These are phyloP conservation scores for Musa beccarii DNA, from an alignment of 176 grass and related monocot species.

Conservation along the genomic window DNA sequence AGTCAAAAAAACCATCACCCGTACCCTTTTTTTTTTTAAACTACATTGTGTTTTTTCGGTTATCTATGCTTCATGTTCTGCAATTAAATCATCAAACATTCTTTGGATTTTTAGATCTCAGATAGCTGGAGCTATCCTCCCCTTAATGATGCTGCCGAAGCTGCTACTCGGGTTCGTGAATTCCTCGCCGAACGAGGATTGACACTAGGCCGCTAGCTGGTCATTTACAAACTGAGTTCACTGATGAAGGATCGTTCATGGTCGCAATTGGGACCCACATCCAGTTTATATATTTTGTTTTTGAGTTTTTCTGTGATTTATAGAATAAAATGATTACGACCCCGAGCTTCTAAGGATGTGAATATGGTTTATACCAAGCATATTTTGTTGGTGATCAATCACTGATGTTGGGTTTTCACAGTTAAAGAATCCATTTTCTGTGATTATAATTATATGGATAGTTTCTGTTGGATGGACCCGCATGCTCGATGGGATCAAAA, in stretches of 20 bases:
- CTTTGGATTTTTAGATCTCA: constrained; percentile 42
- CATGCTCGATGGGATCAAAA: no score
- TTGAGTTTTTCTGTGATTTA: neutral
- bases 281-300: neutral
- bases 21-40: no score
- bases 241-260: neutral
- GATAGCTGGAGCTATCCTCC: constrained; percentile 84
- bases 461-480: no score
- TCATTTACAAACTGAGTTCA: neutral
- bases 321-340: neutral
- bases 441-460: no score
- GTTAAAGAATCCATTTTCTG: no score
- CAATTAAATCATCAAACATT: neutral
- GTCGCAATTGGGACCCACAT: neutral
- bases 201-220: constrained; percentile 37
- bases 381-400: neutral
- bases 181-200: constrained; percentile 67
- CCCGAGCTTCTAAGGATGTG: neutral
- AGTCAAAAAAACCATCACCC: no score
- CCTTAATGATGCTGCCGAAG: constrained; percentile 70
- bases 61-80: no score
- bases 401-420: no score
- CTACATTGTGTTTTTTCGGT: no score
- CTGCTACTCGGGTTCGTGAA: constrained; percentile 55
- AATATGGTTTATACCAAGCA: neutral